Evolutionary conservation across 805 yeast species (phyloP), one percentile per base, ranked within the genome.

Genomic region (Phaffomyces antillensis): DNA sequence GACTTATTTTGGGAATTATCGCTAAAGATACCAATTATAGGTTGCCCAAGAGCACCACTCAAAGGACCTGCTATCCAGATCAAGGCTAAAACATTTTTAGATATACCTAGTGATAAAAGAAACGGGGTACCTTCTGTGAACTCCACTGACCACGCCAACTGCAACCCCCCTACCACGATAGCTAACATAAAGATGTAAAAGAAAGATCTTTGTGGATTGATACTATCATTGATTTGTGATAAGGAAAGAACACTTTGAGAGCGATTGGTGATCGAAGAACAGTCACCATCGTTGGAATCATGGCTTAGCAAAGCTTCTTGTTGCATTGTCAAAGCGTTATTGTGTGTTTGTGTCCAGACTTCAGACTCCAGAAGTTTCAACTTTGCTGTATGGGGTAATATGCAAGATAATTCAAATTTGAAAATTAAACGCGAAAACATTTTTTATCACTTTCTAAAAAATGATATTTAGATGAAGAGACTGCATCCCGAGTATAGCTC

Each of bases 1-100:
- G 61, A 59, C 30, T 53, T 56, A 39, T 64, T 55, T 45, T 66
- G 61, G 33, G 75, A 71, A 45, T 70, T 69, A 56, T 81, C 86
- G 46, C 81, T 75, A 38, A 76, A 53, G 8, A 76, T 65, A 0
- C 86, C 86, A 35, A 79, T 74, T 5, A 79, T 64, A 0, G 86
- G 86, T 58, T 80, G 86, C 0, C 83, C 83, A 20, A 80, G 50
- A 0, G 81, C 69, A 1, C 86, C 86, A 13, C 81, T 73, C 15
- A 79, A 53, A 0, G 86, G 86, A 2, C 86, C 84, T 1, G 84
- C 83, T 20, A 80, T 69, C 86, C 86, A 80, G 5, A 80, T 72
- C 39, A 80, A 61, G 7, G 83, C 78, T 52, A 80, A 59, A 0
- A 70, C 53, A 20, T 75, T 71, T 52, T 77, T 79, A 2, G 83